Evolutionary conservation across 805 yeast genomes (phyloP).

Genomic region (Clavispora carvajalis): DNA sequence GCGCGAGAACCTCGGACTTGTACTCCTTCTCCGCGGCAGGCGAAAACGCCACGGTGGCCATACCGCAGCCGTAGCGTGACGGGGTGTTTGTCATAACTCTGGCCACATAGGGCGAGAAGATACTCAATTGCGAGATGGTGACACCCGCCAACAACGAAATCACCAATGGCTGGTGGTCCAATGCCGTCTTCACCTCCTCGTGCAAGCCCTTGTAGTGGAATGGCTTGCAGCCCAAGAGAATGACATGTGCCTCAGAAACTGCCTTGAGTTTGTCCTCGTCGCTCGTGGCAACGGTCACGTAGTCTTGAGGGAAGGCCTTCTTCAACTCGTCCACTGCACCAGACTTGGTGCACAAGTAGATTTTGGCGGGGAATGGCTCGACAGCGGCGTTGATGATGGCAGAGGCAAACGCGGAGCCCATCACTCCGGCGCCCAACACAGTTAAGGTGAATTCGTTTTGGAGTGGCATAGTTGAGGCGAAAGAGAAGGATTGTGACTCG

Average conservation of each 20-base stretch:
- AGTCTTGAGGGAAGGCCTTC: conserved; percentile 29
- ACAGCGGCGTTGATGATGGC: conserved; percentile 57
- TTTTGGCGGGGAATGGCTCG: conserved; percentile 58
- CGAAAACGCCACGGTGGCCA: conserved; percentile 86
- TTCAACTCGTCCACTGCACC: conserved; percentile 39
- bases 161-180: conserved; percentile 51
- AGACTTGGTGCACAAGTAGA: conserved; percentile 71
- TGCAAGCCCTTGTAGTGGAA: conserved; percentile 63
- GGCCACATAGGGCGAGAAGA: conserved; percentile 57
- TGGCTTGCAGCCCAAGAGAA: conserved; percentile 88
- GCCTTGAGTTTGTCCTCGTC: conserved; percentile 48
- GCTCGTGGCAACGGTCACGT: conserved; percentile 48
- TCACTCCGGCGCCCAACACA: conserved; percentile 88
- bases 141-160: conserved; percentile 91
- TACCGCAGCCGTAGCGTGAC: conserved; percentile 86
- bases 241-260: conserved; percentile 58
- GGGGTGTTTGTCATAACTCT: conserved; percentile 99
- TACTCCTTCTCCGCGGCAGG: conserved; percentile 36
- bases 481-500: background rate
- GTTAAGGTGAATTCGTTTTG: conserved; percentile 47
- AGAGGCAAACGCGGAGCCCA: conserved; percentile 89
- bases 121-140: conserved; percentile 64
- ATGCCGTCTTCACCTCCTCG: conserved; percentile 40
- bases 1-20: conserved; percentile 44
- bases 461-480: background rate